Evolutionary conservation across 1,284 basidiomycete species (phyloP), one percentile per base, ranked within the genome.

Genomic region (Sparassis latifolia): DNA sequence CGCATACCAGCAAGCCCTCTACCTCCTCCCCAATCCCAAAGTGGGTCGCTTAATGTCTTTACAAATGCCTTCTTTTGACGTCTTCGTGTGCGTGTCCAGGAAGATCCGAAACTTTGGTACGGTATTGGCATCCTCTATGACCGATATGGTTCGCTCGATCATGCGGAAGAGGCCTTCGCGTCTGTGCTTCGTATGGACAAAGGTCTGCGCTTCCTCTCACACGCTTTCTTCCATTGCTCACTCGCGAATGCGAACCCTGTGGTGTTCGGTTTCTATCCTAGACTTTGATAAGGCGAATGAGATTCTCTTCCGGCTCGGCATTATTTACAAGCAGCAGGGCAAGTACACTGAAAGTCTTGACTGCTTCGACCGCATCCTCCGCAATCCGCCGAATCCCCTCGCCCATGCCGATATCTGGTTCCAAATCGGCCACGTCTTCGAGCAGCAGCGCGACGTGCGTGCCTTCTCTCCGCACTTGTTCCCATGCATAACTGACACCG

Each of bases 251-350:
- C 20, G 20, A 20, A 20, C 20, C 20, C 20, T 20, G 42, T 49
- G 32, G 44, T 28, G 32, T 27, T 31, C 20, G 3, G 35, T 37
- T 29, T 48, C 28, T 47, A 29, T 10, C 20, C 12, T 20, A 85
- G 94, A 96, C 67, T 99, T 99, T 63, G 94, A 98, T 75, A 98
- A 98, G 76, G 91, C 94, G 41, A 98, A 99, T 68, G 97, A 99
- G 67, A 98, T 99, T 58, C 87, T 97, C 50, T 99, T 99, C 76
- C 85, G 96, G 29, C 80, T 99, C 4, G 97, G 97, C 35, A 99
- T 99, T 64, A 99, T 99, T 58, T 99, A 99, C 80, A 99, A 99
- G 73, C 95, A 98, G 65, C 96, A 98, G 67, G 84, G 88, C 65
- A 97, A 97, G 71, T 96, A 92, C 61, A 72, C 80, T 3, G 86